These are phyloP conservation scores for Xylaria sp. DNA, from an alignment of 2,329 filamentous ascomycete genomes.

Conservation along the genomic window DNA sequence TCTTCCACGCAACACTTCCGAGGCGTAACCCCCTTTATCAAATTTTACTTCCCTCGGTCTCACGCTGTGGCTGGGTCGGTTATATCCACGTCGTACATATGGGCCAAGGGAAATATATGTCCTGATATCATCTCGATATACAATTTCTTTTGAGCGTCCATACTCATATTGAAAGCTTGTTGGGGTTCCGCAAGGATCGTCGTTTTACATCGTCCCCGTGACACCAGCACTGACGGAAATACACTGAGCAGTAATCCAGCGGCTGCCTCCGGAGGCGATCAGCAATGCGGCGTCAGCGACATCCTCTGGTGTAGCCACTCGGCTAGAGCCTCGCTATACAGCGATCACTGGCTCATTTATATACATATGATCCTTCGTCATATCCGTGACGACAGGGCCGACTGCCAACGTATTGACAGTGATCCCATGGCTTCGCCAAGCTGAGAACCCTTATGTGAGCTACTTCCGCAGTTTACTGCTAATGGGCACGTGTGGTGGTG, in stretches of 20 bases:
- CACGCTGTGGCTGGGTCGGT: no score
- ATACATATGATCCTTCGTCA: conserved; percentile 5
- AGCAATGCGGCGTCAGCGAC: conserved; percentile 38
- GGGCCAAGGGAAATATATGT: no score
- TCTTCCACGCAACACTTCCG: no score
- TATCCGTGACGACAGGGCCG: conserved; percentile 36
- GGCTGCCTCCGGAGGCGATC: conserved; percentile 37
- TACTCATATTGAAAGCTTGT: no score
- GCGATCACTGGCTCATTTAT: conserved; percentile 1
- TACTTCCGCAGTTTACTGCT: no score
- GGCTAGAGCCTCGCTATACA: conserved; percentile 29
- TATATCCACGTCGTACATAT: no score
- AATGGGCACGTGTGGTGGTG: neutral
- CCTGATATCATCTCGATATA: neutral
- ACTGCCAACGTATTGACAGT: conserved; percentile 40
- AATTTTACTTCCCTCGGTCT: no score
- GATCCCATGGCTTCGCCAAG: conserved; percentile 35
- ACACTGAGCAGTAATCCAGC: conserved; percentile 40
- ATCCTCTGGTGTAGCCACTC: conserved; percentile 32
- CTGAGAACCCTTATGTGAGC: no score
- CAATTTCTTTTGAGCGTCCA: no score
- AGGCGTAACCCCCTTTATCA: no score
- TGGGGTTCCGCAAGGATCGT: no score
- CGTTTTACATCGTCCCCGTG: conserved; percentile 7
- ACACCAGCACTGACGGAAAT: conserved; percentile 39